These are phyloP conservation scores for Myriangium duriaei DNA, from an alignment of 2,329 filamentous ascomycete genomes.

Conservation along the genomic window DNA sequence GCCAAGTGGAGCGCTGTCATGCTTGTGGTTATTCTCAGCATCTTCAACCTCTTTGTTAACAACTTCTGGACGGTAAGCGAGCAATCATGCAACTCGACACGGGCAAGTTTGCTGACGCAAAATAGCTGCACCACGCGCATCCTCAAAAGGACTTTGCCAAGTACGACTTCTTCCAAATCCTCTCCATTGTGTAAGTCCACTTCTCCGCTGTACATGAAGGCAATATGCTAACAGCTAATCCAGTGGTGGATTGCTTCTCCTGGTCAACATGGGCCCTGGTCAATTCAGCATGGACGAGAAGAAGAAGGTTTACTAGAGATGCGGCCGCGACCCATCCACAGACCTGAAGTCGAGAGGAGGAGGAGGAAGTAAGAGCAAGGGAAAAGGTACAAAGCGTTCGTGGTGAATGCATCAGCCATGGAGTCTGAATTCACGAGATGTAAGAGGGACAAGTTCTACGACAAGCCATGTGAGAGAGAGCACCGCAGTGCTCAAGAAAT, in stretches of 20 bases:
- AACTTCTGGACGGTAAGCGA: constrained; percentile 96
- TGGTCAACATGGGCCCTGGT: constrained; percentile 97
- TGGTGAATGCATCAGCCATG: constrained; percentile 6
- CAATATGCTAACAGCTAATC: too few species aligned
- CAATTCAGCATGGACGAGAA: constrained; percentile 99
- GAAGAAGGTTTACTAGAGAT: constrained; percentile 90
- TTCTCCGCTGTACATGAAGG: constrained; percentile 1
- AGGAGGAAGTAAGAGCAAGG: not conserved
- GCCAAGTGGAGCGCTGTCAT: constrained; percentile 97
- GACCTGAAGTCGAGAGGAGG: not conserved
- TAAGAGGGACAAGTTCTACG: too few species aligned
- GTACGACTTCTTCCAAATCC: constrained; percentile 99
- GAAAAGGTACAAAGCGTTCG: constrained; percentile 3
- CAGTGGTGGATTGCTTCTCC: constrained; percentile 77
- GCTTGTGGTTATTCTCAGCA: constrained; percentile 83
- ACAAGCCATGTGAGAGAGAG: too few species aligned
- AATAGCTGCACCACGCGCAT: constrained; percentile 86
- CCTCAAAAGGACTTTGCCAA: constrained; percentile 99
- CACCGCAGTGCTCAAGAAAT: too few species aligned
- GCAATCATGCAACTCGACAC: not conserved
- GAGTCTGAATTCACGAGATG: too few species aligned
- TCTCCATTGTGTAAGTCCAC: constrained; percentile 73
- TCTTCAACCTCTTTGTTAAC: constrained; percentile 96
- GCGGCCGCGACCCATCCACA: not conserved
- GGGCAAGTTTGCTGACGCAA: constrained; percentile 5